Conservation (phyloP, 805 yeast genomes). For the Metschnikowia rubicola region DNA sequence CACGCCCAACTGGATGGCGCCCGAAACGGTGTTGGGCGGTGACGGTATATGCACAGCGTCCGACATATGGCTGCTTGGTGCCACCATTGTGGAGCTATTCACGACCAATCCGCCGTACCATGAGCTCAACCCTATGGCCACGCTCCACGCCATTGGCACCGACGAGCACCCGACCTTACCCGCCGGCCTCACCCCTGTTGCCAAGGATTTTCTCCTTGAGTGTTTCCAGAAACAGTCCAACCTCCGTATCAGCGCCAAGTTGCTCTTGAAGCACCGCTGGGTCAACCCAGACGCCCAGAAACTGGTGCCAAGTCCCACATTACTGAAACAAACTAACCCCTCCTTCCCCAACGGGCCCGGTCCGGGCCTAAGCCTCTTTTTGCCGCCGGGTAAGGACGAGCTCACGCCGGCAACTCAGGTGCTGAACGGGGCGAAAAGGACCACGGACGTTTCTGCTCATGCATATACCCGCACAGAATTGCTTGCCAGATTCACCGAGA, state of each 20-base stretch:
- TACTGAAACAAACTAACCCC: not conserved
- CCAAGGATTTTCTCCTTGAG: constrained; percentile 55
- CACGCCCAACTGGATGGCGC: constrained; percentile 99
- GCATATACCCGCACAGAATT: constrained; percentile 25
- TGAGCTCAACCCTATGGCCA: constrained; percentile 70
- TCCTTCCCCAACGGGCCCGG: not conserved
- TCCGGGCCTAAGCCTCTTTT: not conserved
- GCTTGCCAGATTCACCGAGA: constrained; percentile 30
- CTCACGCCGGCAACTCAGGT: constrained; percentile 7
- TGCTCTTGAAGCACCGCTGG: constrained; percentile 64
- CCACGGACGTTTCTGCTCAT: constrained; percentile 1
- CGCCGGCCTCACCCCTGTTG: constrained; percentile 37
- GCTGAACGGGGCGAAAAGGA: constrained; percentile 3
- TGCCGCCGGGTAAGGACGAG: not conserved
- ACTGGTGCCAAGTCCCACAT: not conserved
- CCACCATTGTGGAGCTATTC: constrained; percentile 84
- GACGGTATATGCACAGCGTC: constrained; percentile 85
- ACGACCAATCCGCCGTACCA: constrained; percentile 88
- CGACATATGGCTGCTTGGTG: constrained; percentile 92
- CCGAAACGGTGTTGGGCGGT: constrained; percentile 78
- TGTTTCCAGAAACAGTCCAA: constrained; percentile 73
- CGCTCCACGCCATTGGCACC: constrained; percentile 78
- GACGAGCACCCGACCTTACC: constrained; percentile 74
- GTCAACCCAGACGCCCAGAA: constrained; percentile 20
- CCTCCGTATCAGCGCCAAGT: constrained; percentile 52